phyloP scores from a whole-genome alignment of 1,139 yeast species.

The Keqinozyma sinolaborantium region DNA sequence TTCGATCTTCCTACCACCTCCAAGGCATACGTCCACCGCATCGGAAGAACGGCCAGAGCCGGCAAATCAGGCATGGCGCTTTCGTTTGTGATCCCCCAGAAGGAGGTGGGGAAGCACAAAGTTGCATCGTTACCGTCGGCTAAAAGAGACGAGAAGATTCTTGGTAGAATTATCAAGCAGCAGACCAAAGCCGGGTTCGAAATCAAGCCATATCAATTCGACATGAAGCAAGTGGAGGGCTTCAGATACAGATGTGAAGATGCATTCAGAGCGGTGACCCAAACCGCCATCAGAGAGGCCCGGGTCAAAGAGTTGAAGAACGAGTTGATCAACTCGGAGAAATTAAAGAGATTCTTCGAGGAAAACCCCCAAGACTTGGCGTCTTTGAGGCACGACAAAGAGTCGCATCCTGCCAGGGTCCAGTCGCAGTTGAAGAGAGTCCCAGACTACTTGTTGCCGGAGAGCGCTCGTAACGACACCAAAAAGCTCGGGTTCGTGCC shows the following conservation, averaged over 20 bases:
- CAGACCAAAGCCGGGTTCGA: constrained; percentile 75
- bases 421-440: constrained; percentile 88
- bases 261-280: constrained; percentile 93
- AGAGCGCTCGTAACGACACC: constrained; percentile 60
- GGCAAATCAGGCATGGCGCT: constrained; percentile 94
- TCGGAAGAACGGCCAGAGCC: constrained; percentile 98
- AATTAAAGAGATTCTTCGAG: constrained; percentile 90
- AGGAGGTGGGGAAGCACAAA: constrained; percentile 87
- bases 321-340: constrained; percentile 85
- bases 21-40: constrained; percentile 86
- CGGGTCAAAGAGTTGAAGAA: constrained; percentile 85
- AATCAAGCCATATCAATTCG: constrained; percentile 81
- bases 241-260: constrained; percentile 97
- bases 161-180: constrained; percentile 71
- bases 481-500: constrained; percentile 75
- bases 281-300: constrained; percentile 88
- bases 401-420: constrained; percentile 75
- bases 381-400: constrained; percentile 87
- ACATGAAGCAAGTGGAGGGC: constrained; percentile 89
- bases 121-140: constrained; percentile 70
- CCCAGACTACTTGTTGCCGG: constrained; percentile 89
- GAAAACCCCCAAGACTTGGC: constrained; percentile 96
- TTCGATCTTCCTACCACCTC: constrained; percentile 93
- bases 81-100: constrained; percentile 83
- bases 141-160: constrained; percentile 81